Conservation (phyloP, 1,284 basidiomycete species). For the Chiua sp. region DNA sequence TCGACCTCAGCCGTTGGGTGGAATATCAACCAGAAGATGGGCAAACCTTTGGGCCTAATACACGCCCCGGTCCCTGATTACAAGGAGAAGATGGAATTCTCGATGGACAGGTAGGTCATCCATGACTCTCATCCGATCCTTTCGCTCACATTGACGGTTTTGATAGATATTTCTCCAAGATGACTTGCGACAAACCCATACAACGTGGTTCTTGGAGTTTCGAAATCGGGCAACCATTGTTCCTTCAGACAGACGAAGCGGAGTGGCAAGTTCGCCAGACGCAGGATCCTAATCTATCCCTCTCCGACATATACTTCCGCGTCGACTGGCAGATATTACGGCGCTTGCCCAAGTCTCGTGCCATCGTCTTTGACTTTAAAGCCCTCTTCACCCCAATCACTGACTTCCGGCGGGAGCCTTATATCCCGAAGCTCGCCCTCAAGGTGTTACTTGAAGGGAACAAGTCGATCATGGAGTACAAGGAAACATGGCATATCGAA, state of each 20-base stretch:
- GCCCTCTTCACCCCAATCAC: slow-evolving; percentile 54
- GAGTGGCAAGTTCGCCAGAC: slow-evolving; percentile 38
- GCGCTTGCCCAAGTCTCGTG: slow-evolving; percentile 49
- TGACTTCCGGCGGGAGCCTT: slow-evolving; percentile 49
- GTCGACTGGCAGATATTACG: slow-evolving; percentile 61
- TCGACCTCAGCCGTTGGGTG: slow-evolving; percentile 53
- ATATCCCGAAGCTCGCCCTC: slow-evolving; percentile 49
- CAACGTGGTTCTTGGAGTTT: slow-evolving; percentile 57
- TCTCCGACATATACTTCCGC: slow-evolving; percentile 49
- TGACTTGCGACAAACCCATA: slow-evolving; percentile 52
- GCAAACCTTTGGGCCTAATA: slow-evolving; percentile 49
- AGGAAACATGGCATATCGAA: slow-evolving; percentile 45
- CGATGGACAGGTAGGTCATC: slow-evolving; percentile 54
- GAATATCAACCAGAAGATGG: slow-evolving; percentile 52
- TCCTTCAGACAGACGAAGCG: slow-evolving; percentile 43
- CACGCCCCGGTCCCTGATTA: slow-evolving; percentile 55
- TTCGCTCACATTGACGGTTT: not conserved
- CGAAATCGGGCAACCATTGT: slow-evolving; percentile 53
- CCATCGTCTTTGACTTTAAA: slow-evolving; percentile 58
- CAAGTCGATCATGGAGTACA: slow-evolving; percentile 46
- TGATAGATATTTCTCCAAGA: slow-evolving; percentile 50
- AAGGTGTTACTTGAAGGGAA: slow-evolving; percentile 48
- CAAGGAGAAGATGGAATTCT: slow-evolving; percentile 50
- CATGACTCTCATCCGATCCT: not conserved
- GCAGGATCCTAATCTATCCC: slow-evolving; percentile 41